Evolutionary conservation across 2,329 filamentous ascomycete genomes (phyloP).

Genomic region (Diatrype stigma): DNA sequence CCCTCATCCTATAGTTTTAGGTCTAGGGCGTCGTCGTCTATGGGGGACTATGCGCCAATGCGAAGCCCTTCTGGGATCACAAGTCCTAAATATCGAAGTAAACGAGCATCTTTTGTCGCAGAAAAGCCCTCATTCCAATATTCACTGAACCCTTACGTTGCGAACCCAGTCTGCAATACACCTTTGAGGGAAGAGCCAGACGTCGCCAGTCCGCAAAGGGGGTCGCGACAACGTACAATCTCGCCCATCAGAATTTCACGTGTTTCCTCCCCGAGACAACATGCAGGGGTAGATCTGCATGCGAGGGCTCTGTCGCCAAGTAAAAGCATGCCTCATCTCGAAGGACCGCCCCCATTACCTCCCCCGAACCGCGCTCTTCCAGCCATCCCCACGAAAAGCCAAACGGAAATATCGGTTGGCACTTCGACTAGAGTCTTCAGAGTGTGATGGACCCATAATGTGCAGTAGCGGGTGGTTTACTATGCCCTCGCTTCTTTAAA

Average conservation of each 20-base stretch:
- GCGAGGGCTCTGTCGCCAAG: conserved; percentile 4
- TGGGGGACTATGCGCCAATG: background rate
- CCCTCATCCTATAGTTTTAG: background rate
- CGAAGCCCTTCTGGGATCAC: background rate
- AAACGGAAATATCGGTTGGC: background rate
- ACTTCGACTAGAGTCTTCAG: background rate
- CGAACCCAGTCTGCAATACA: background rate
- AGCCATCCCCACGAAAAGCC: conserved; percentile 10
- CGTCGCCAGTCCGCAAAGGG: background rate
- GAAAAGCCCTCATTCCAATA: background rate
- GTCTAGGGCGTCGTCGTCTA: background rate
- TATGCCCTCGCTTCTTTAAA: too few relatives aligned
- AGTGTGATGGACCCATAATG: background rate
- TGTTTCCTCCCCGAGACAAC: background rate
- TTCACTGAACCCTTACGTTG: background rate
- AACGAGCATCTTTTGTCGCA: conserved; percentile 1
- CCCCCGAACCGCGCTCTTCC: conserved; percentile 12
- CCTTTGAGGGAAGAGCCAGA: background rate
- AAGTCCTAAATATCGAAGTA: background rate
- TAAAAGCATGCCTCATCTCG: conserved; percentile 12
- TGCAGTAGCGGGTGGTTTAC: too few relatives aligned
- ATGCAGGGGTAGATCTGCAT: background rate
- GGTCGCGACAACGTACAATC: background rate
- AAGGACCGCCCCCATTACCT: conserved; percentile 9
- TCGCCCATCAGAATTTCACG: background rate